phyloP scores from a whole-genome alignment of 164 flowering plant genomes.

The Dillenia suffruticosa region DNA sequence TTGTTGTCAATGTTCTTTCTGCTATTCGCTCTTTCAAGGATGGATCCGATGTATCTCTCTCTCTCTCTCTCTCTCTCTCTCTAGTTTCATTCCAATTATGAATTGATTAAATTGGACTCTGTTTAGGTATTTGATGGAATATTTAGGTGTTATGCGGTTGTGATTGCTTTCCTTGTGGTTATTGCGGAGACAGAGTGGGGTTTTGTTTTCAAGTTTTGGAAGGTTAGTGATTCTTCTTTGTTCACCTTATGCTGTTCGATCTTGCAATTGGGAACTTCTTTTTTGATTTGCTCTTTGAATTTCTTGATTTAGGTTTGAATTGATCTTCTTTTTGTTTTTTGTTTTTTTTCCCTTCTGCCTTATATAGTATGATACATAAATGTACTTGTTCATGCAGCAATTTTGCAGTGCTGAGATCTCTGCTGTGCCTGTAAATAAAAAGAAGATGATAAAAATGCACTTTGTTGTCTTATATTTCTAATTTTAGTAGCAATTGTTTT shows the following conservation, averaged over 20 bases:
- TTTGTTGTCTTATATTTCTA: too few species aligned
- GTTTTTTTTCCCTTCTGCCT: neutral
- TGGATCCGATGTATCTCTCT: conserved; percentile 52
- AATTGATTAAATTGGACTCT: neutral
- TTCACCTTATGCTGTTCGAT: neutral
- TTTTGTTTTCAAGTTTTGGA: conserved; percentile 66
- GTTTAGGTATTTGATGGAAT: conserved; percentile 85
- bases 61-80: neutral
- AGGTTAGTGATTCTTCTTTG: conserved; percentile 34
- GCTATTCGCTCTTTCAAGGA: conserved; percentile 72
- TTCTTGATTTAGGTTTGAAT: too few species aligned
- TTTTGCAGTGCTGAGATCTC: too few species aligned
- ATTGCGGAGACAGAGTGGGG: conserved; percentile 94
- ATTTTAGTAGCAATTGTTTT: too few species aligned
- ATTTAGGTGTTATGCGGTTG: conserved; percentile 88
- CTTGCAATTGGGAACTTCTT: too few species aligned
- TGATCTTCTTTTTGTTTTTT: neutral
- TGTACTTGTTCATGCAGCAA: too few species aligned
- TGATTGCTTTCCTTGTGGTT: conserved; percentile 60
- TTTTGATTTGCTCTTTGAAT: too few species aligned
- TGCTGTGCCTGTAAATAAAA: too few species aligned
- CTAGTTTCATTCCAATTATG: neutral
- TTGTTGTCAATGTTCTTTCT: conserved; percentile 64
- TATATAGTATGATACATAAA: neutral
- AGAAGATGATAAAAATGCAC: too few species aligned